A percentile compares a stretch with the other conserved stretches of the same genome.
Evolutionary conservation across 306 rosid genomes (phyloP).

Genomic region (Trifolium dubium): DNA sequence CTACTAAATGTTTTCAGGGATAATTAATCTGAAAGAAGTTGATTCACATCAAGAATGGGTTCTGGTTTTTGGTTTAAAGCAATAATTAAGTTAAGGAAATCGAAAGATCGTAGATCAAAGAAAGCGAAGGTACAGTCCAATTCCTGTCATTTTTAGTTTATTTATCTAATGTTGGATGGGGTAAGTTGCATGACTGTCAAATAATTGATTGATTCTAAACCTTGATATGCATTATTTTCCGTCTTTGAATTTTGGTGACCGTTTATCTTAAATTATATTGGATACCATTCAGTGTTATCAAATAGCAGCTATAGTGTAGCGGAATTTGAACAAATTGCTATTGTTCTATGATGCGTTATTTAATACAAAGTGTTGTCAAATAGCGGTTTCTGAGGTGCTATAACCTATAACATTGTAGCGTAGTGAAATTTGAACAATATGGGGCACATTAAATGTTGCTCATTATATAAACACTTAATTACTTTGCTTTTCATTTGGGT

Average conservation of each 20-base stretch:
- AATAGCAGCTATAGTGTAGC: neutral
- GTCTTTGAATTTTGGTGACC: neutral
- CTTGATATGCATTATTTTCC: slow-evolving; percentile 13
- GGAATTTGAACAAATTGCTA: neutral
- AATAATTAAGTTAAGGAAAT: slow-evolving; percentile 64
- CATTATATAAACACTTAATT: slow-evolving; percentile 3
- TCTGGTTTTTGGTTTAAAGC: slow-evolving; percentile 93
- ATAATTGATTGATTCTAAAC: neutral
- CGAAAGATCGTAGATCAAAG: slow-evolving; percentile 66
- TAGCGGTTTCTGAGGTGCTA: neutral
- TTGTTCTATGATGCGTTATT: neutral
- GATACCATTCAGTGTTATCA: neutral
- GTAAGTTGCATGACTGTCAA: slow-evolving; percentile 13
- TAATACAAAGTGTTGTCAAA: neutral
- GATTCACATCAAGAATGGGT: slow-evolving; percentile 61
- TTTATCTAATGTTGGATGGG: slow-evolving; percentile 24
- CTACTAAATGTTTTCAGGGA: too few species aligned
- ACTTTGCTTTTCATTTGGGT: neutral
- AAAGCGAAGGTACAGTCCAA: slow-evolving; percentile 64
- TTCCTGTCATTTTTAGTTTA: slow-evolving; percentile 25
- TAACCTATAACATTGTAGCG: too few species aligned
- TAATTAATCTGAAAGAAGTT: slow-evolving; percentile 48
- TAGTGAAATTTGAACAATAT: neutral
- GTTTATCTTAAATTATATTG: slow-evolving; percentile 15
- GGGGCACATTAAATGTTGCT: neutral